Conservation (phyloP, 257 asterid species). For the Nicotiana tabacum region DNA sequence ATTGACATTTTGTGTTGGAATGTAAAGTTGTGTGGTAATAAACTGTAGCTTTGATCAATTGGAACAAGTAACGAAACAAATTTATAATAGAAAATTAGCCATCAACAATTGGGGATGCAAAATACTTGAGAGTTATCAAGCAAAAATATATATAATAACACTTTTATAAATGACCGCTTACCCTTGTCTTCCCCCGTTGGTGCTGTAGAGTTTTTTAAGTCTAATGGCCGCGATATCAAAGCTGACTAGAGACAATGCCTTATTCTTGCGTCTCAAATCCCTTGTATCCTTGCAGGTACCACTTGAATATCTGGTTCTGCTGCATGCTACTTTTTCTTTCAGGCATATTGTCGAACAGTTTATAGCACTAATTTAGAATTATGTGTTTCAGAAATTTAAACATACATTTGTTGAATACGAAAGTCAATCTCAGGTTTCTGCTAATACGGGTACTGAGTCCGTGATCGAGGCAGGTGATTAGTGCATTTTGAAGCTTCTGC, state of each 20-base stretch:
- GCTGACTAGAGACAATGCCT: constrained; percentile 25
- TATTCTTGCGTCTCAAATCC: constrained; percentile 36
- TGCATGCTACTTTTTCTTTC: neutral
- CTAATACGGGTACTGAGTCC: constrained; percentile 33
- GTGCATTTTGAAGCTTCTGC: neutral
- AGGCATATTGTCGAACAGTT: constrained; percentile 40
- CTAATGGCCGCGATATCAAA: constrained; percentile 34
- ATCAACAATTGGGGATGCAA: no score
- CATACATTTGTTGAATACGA: constrained; percentile 26
- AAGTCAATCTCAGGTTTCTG: constrained; percentile 24
- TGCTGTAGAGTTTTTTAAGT: neutral
- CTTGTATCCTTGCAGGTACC: constrained; percentile 40
- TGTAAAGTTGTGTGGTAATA: no score
- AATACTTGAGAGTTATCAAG: no score
- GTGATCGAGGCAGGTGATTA: constrained; percentile 16
- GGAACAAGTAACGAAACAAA: no score
- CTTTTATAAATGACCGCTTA: neutral
- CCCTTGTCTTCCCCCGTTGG: neutral
- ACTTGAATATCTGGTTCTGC: neutral
- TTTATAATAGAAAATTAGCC: no score
- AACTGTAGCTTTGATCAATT: no score
- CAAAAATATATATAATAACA: no score
- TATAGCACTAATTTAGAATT: neutral
- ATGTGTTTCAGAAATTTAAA: constrained; percentile 41
- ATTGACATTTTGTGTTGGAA: no score